phyloP scores from a whole-genome alignment of 1,284 basidiomycete species.

The Earliella scabrosa region DNA sequence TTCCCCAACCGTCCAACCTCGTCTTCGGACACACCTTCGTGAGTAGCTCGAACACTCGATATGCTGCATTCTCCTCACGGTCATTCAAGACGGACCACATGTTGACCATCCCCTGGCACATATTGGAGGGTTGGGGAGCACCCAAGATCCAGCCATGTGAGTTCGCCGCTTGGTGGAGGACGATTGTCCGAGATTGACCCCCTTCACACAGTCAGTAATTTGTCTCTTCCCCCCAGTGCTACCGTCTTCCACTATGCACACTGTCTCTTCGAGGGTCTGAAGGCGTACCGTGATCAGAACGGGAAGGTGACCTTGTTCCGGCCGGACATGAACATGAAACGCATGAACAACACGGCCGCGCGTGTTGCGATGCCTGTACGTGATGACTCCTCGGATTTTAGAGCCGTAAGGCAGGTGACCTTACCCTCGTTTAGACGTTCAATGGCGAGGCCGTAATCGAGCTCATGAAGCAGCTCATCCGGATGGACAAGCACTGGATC shows the following conservation, averaged over 20 bases:
- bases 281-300: conserved; percentile 86
- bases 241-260: conserved; percentile 96
- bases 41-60: conserved; percentile 31
- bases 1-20: conserved; percentile 57
- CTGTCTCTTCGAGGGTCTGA: conserved; percentile 93
- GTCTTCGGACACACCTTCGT: conserved; percentile 77
- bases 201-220: conserved; percentile 29
- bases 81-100: conserved; percentile 85
- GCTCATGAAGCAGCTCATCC: conserved; percentile 89
- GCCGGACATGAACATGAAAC: conserved; percentile 98
- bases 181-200: neutral
- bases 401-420: neutral
- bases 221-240: conserved; percentile 81
- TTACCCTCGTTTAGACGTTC: conserved; percentile 78
- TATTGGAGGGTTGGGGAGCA: conserved; percentile 76
- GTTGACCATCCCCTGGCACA: conserved; percentile 85
- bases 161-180: conserved; percentile 25
- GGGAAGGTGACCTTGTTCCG: conserved; percentile 90
- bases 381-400: conserved; percentile 18
- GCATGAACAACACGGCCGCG: conserved; percentile 81
- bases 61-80: neutral
- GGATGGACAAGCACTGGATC: conserved; percentile 91
- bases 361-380: conserved; percentile 80
- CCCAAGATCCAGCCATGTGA: conserved; percentile 87
- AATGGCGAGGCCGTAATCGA: conserved; percentile 80